Evolutionary conservation across 768 basidiomycete genomes (phyloP), one percentile per base, ranked within the genome.

Genomic region (Suillus lakei): DNA sequence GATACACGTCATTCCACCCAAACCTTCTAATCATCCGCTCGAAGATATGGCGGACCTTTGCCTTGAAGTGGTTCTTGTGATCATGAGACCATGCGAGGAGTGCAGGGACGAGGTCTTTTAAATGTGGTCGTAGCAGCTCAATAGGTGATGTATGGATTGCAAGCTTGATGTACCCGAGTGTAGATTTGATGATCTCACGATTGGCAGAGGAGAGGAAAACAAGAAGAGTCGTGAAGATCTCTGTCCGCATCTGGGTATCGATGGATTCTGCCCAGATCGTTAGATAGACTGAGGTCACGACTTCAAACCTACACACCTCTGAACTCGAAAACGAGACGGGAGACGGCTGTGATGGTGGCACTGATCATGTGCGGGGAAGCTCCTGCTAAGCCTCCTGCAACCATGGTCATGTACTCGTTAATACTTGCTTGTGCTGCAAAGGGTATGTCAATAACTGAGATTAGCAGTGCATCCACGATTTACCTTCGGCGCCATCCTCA

Each of bases 11-110:
- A 46, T 96, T 89, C 85, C 88, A 98, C 0, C 89, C 91, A 72
- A 98, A 98, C 67, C 95, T 86, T 67, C 97, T 83, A 68, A 99
- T 85, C 87, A 98, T 90, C 55, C 97, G 88, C 81, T 99, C 97
- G 71, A 99, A 96, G 69, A 99, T 96, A 76, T 99, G 96, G 51
- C 95, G 89, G 28, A 98, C 95, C 81, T 98, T 98, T 59, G 86
- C 83, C 77, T 99, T 99, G 88, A 99, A 99, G 74, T 98, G 98
- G 72, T 99, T 99, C 76, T 97, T 97, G 79, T 99, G 97, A 73
- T 98, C 96, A 73, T 98, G 95, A 6, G 95, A 94, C 95, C 98
- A 97, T 54, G 83, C 84, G 39, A 99, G 82, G 15, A 99, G 84
- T 0, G 90, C 91, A 1, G 95, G 93, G 0, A 99, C 93, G 28